Conservation (phyloP, 768 basidiomycete species). For the Tricholoma terreum region DNA sequence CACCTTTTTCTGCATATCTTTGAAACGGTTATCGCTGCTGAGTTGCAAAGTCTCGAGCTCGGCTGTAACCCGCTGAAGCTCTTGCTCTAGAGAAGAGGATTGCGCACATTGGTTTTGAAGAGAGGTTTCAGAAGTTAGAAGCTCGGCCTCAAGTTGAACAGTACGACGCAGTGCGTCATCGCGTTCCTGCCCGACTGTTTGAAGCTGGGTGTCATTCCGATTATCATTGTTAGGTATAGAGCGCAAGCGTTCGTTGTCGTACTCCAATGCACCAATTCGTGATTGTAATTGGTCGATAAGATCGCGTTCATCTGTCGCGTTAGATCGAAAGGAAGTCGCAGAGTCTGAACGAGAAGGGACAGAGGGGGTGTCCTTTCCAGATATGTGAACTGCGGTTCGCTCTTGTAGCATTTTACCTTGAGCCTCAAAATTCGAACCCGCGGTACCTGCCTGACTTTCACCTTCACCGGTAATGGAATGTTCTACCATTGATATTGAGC, state of each 20-base stretch:
- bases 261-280: constrained; percentile 60
- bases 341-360: constrained; percentile 35
- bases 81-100: constrained; percentile 46
- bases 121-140: constrained; percentile 39
- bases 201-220: constrained; percentile 41
- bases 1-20: constrained; percentile 30
- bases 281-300: constrained; percentile 43
- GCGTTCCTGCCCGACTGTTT: constrained; percentile 42
- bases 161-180: constrained; percentile 39
- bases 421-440: constrained; percentile 33
- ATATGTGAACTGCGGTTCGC: constrained; percentile 44
- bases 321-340: constrained; percentile 34
- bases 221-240: constrained; percentile 32
- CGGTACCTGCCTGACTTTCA: background rate
- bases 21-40: constrained; percentile 41
- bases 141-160: constrained; percentile 40
- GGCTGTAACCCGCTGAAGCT: constrained; percentile 31
- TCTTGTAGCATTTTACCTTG: constrained; percentile 45
- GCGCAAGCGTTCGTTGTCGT: constrained; percentile 65
- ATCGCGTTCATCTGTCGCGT: constrained; percentile 31
- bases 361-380: constrained; percentile 8
- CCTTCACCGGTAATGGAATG: constrained; percentile 2
- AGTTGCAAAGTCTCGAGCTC: constrained; percentile 45
- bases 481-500: constrained; percentile 39
- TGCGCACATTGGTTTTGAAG: constrained; percentile 43